Percentiles rank a stretch among this genome's conserved stretches.
These are phyloP conservation scores for Daldinia loculata DNA, from an alignment of 495 filamentous ascomycete species.

Conservation along the genomic window DNA sequence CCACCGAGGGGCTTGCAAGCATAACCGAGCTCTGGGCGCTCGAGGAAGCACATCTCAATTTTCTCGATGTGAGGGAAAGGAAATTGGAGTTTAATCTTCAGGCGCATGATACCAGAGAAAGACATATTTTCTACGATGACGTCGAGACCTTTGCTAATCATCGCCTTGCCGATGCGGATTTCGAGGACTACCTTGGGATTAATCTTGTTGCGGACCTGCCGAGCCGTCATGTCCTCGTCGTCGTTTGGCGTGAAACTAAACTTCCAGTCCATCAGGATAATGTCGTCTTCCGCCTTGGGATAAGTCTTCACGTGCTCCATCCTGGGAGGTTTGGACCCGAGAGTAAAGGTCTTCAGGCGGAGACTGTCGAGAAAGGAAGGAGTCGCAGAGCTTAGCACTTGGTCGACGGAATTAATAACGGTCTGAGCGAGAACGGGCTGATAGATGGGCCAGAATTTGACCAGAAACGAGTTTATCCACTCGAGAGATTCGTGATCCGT, in stretches of 20 bases:
- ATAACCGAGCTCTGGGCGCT: conserved; percentile 81
- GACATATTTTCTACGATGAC: conserved; percentile 98
- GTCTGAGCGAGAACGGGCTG: conserved; percentile 91
- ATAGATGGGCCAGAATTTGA: conserved; percentile 99
- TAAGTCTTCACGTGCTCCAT: conserved; percentile 98
- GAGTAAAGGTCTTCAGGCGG: conserved; percentile 86
- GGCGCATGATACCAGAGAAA: conserved; percentile 90
- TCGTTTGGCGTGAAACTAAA: conserved; percentile 99
- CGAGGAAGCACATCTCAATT: conserved; percentile 88
- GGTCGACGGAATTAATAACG: conserved; percentile 91
- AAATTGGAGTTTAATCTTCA: conserved; percentile 97
- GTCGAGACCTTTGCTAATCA: conserved; percentile 95
- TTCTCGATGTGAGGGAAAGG: conserved; percentile 94
- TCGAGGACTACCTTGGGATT: conserved; percentile 97
- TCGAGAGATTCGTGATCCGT: conserved; percentile 93
- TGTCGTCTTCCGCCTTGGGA: conserved; percentile 92
- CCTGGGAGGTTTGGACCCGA: conserved; percentile 93
- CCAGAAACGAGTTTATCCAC: conserved; percentile 98
- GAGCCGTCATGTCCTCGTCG: conserved; percentile 84
- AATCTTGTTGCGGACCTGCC: conserved; percentile 91
- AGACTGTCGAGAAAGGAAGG: conserved; percentile 94
- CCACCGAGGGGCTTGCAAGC: conserved; percentile 97
- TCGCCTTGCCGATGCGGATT: conserved; percentile 89
- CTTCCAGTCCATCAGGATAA: conserved; percentile 99
- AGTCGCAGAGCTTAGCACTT: conserved; percentile 89